Evolutionary conservation across 352 stramenopile genomes (phyloP), one percentile per base, ranked within the genome.

Genomic region (Elongisporangium senticosum): DNA sequence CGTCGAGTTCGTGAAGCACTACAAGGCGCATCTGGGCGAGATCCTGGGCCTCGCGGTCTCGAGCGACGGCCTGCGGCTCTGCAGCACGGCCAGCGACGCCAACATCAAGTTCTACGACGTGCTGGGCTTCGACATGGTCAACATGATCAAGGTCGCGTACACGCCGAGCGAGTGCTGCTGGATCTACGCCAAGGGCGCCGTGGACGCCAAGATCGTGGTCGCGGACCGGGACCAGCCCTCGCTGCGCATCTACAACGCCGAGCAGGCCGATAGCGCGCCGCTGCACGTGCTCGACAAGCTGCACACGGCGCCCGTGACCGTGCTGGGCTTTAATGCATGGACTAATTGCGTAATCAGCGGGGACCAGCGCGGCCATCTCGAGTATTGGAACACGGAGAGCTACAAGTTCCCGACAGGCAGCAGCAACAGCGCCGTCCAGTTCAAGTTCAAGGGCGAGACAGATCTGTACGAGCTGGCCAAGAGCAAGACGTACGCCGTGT

Each of bases 1-100:
- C 22, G 83, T 99, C 43, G 97, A 99, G 85, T 99, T 99, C 75
- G 97, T 99, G 48, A 99, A 99, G 80, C 97, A 98, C 51, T 99
- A 98, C 72, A 97, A 97, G 53, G 96, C 97, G 24, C 98, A 99
- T 71, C 63, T 98, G 0, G 81, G 84, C 23, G 69, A 82, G 5
- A 78, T 99, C 13, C 55, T 83, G 2, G 83, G 77, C 8, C 81
- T 99, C 24, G 78, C 76, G 8, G 83, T 97, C 52, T 93, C 83
- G 19, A 49, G 33, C 50, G 94, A 98, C 57, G 93, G 90, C 13
- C 65, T 93, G 49, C 81, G 85, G 3, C 71, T 98, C 4, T 92
- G 75, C 55, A 97, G 83, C 47, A 94, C 87, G 3, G 86, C 83
- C 7, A 78, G 67, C 3, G 97, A 99, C 72, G 81, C 90, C 39